These are phyloP conservation scores for Botrytis pseudocinerea DNA, from an alignment of 2,329 filamentous ascomycete species.

Conservation along the genomic window DNA sequence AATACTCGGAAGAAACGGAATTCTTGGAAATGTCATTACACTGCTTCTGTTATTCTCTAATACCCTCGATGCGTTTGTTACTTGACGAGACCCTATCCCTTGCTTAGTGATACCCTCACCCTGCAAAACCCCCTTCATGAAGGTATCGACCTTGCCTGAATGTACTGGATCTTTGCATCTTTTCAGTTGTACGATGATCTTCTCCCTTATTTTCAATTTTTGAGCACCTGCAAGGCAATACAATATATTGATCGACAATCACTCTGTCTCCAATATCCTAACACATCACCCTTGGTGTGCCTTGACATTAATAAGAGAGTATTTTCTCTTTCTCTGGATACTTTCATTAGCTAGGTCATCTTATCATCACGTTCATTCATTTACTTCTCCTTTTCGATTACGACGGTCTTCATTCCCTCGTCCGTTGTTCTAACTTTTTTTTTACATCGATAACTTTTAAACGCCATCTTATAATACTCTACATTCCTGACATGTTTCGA, in stretches of 20 bases:
- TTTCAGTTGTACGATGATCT: background rate
- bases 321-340: background rate
- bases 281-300: background rate
- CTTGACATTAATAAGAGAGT: background rate
- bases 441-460: background rate
- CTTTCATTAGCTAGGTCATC: background rate
- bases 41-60: background rate
- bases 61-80: background rate
- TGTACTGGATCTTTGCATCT: background rate
- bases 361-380: constrained; percentile 12
- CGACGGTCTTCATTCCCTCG: constrained; percentile 22
- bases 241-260: constrained; percentile 21
- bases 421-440: constrained; percentile 3
- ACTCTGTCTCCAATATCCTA: no score
- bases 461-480: background rate
- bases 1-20: background rate
- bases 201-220: constrained; percentile 1
- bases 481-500: constrained; percentile 20
- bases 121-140: background rate
- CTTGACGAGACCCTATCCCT: background rate
- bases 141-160: background rate
- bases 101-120: background rate
- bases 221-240: constrained; percentile 24
- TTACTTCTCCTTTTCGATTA: background rate
- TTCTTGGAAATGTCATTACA: background rate